Conservation (phyloP, 2,329 filamentous ascomycete species). For the Dothidotthia symphoricarpi region DNA sequence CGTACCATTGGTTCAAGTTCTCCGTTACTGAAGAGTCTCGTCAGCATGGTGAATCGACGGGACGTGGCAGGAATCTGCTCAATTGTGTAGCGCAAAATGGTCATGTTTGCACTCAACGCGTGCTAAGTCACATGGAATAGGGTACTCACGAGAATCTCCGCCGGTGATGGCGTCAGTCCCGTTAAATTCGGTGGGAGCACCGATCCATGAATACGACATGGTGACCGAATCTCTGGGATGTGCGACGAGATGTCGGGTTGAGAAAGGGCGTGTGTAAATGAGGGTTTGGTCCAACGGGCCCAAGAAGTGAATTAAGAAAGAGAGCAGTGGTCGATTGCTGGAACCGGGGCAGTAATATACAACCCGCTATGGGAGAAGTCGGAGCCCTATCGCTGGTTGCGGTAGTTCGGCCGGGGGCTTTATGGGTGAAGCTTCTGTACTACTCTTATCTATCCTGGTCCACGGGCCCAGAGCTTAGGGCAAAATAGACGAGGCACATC, state of each 20-base stretch:
- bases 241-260: slow-evolving; percentile 8
- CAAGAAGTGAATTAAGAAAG: slow-evolving; percentile 1
- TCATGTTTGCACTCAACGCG: slow-evolving; percentile 20
- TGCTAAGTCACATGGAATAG: slow-evolving; percentile 14
- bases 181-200: slow-evolving; percentile 49
- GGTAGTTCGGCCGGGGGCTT: slow-evolving; percentile 32
- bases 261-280: slow-evolving; percentile 1
- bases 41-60: slow-evolving; percentile 5
- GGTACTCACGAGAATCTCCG: slow-evolving; percentile 72
- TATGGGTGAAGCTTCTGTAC: slow-evolving; percentile 36
- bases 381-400: slow-evolving; percentile 32
- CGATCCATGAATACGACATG: slow-evolving; percentile 53
- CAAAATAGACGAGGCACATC: slow-evolving; percentile 38
- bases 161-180: slow-evolving; percentile 61
- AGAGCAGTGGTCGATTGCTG: slow-evolving; percentile 7
- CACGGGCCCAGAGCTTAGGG: slow-evolving; percentile 32
- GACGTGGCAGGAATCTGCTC: background rate
- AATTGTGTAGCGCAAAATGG: slow-evolving; percentile 2
- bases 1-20: slow-evolving; percentile 96
- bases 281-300: slow-evolving; percentile 1
- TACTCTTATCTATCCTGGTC: slow-evolving; percentile 41
- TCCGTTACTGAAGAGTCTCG: slow-evolving; percentile 60
- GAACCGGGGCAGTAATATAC: slow-evolving; percentile 34
- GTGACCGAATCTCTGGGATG: slow-evolving; percentile 16
- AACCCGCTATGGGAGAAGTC: slow-evolving; percentile 29